Evolutionary conservation across 768 basidiomycete genomes (phyloP), one percentile per base, ranked within the genome.

Genomic region (Psilocybe subaeruginosa): DNA sequence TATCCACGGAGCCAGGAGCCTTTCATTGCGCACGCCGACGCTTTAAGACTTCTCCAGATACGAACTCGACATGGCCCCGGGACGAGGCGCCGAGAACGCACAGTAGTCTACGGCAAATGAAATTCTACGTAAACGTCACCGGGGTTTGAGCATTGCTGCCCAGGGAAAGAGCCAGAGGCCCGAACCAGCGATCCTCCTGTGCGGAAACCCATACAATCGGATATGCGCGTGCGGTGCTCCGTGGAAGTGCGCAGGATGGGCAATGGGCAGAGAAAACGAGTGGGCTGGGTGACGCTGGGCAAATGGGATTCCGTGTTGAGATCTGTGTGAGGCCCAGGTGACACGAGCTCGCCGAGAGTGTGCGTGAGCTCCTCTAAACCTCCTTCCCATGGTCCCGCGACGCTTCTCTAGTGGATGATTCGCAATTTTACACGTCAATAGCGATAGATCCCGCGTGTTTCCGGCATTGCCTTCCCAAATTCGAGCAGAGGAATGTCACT

Each of bases 11-110:
- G 83, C 85, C 85, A 85, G 79, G 81, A 68, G 70, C 70, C 69
- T 82, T 82, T 83, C 71, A 77, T 76, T 78, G 82, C 80, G 82
- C 74, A 65, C 73, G 72, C 74, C 77, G 74, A 74, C 82, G 77
- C 78, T 86, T 85, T 64, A 77, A 79, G 73, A 73, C 77, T 76
- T 76, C 78, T 58, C 66, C 77, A 66, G 68, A 63, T 59, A 64
- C 58, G 51, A 59, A 62, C 72, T 62, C 50, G 56, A 63, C 30
- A 57, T 53, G 30, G 16, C 47, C 50, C 50, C 19, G 4, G 52
- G 48, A 66, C 47, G 61, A 67, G 65, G 66, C 56, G 59, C 68
- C 70, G 65, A 52, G 66, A 63, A 61, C 65, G 48, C 51, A 54
- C 60, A 71, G 77, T 68, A 76, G 78, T 72, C 81, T 80, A 83